These are phyloP conservation scores for Nemania sp. DNA, from an alignment of 2,329 filamentous ascomycete species.

Conservation along the genomic window DNA sequence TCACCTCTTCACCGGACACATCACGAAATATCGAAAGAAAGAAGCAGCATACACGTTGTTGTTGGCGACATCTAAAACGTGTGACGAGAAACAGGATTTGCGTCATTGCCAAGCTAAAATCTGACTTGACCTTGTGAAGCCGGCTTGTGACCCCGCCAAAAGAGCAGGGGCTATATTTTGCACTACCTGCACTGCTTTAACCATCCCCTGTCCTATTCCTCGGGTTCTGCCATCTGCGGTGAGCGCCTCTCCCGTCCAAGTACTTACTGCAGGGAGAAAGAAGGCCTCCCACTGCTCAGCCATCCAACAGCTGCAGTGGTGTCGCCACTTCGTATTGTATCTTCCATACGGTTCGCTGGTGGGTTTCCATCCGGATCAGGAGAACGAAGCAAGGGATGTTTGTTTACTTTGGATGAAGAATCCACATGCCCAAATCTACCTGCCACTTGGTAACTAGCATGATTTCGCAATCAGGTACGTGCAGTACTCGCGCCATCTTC, in stretches of 20 bases:
- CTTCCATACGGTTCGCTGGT: too few species aligned
- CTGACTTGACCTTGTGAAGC: neutral
- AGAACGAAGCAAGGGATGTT: neutral
- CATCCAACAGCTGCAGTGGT: neutral
- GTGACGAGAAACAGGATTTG: neutral
- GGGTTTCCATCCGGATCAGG: neutral
- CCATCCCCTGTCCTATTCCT: neutral
- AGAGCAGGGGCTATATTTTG: too few species aligned
- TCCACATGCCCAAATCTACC: neutral
- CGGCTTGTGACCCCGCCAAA: too few species aligned
- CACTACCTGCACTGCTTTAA: neutral
- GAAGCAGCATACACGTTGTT: too few species aligned
- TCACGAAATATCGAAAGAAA: too few species aligned
- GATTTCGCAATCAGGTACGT: too few species aligned
- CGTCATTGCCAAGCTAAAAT: neutral
- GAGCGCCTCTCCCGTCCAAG: neutral
- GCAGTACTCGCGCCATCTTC: neutral
- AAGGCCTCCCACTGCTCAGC: neutral
- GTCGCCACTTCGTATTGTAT: neutral
- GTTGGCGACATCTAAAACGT: too few species aligned
- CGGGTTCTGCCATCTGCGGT: neutral
- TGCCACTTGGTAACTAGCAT: too few species aligned
- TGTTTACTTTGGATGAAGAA: neutral
- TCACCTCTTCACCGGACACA: too few species aligned
- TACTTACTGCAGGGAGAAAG: neutral